These are phyloP conservation scores for Coelastrella sp. DNA, from an alignment of 139 green algal species.

Conservation along the genomic window DNA sequence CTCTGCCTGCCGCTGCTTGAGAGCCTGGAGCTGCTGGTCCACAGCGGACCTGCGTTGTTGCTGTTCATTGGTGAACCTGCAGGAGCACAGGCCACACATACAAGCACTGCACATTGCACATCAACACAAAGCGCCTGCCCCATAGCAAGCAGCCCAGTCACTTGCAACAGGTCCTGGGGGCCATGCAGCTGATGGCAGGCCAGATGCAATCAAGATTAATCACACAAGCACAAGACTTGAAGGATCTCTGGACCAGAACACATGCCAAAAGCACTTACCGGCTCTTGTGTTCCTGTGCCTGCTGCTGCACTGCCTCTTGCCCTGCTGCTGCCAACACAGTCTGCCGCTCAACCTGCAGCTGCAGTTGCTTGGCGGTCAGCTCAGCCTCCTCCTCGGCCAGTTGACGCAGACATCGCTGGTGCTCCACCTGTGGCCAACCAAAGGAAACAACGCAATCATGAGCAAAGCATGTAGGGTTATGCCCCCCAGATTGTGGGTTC, in stretches of 20 bases:
- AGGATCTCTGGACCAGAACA: background rate
- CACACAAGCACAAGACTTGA: too few relatives aligned
- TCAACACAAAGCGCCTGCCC: too few relatives aligned
- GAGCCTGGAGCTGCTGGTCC: background rate
- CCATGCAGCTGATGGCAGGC: too few relatives aligned
- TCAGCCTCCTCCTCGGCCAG: slow-evolving; percentile 59
- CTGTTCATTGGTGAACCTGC: slow-evolving; percentile 22
- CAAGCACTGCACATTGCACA: too few relatives aligned
- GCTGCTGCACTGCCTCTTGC: slow-evolving; percentile 43
- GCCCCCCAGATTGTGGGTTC: background rate
- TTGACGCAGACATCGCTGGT: slow-evolving; percentile 52
- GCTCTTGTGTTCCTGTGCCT: slow-evolving; percentile 30
- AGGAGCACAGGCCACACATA: background rate
- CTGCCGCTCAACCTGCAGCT: slow-evolving; percentile 44
- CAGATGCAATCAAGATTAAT: too few relatives aligned
- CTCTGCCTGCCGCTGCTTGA: slow-evolving; percentile 8
- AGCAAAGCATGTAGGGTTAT: background rate
- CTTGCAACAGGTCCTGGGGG: too few relatives aligned
- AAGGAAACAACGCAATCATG: background rate
- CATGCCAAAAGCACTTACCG: background rate
- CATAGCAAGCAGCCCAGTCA: too few relatives aligned
- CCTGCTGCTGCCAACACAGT: slow-evolving; percentile 43
- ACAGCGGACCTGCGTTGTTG: slow-evolving; percentile 3
- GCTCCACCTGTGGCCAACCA: slow-evolving; percentile 49
- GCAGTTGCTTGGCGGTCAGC: slow-evolving; percentile 45